Percentiles rank a stretch among this genome's conserved stretches.
Conservation (phyloP, 2,329 filamentous ascomycete species). For the Juglanconis sp. region DNA sequence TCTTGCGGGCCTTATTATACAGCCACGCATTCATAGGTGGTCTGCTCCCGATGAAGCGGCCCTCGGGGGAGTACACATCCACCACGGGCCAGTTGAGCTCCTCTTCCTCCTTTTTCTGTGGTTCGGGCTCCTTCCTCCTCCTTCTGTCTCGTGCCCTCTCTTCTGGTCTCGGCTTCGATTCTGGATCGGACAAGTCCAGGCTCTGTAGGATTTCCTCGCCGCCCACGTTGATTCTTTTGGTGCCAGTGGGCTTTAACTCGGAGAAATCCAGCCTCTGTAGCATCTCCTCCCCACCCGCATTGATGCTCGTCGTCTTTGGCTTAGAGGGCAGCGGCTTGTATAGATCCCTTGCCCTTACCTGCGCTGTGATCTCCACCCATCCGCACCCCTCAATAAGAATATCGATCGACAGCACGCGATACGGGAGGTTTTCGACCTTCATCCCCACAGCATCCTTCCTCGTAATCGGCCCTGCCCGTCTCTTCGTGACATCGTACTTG, state of each 20-base stretch:
- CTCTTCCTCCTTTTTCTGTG: slow-evolving; percentile 13
- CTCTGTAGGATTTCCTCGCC: slow-evolving; percentile 21
- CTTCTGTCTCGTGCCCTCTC: slow-evolving; percentile 11
- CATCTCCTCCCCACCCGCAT: slow-evolving; percentile 16
- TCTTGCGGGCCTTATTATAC: slow-evolving; percentile 54
- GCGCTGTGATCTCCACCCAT: slow-evolving; percentile 85
- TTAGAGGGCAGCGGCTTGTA: slow-evolving; percentile 20
- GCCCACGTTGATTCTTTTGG: slow-evolving; percentile 16
- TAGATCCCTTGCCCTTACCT: slow-evolving; percentile 64
- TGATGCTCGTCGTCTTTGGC: slow-evolving; percentile 1
- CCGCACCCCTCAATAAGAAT: slow-evolving; percentile 89
- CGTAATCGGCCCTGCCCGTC: slow-evolving; percentile 71
- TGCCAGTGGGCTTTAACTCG: slow-evolving; percentile 18
- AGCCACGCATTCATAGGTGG: slow-evolving; percentile 70
- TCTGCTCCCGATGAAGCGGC: slow-evolving; percentile 70
- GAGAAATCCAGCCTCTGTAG: slow-evolving; percentile 28
- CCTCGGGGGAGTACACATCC: slow-evolving; percentile 81
- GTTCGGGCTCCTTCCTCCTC: not conserved
- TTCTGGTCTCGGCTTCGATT: slow-evolving; percentile 9
- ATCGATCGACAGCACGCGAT: slow-evolving; percentile 75
- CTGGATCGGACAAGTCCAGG: slow-evolving; percentile 27
- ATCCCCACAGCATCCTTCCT: slow-evolving; percentile 58
- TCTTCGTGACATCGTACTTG: slow-evolving; percentile 77
- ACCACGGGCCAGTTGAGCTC: slow-evolving; percentile 62
- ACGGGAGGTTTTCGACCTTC: slow-evolving; percentile 69